Conservation (phyloP, 192 early-diverging fungal species). For the Kickxella alabastrina region DNA sequence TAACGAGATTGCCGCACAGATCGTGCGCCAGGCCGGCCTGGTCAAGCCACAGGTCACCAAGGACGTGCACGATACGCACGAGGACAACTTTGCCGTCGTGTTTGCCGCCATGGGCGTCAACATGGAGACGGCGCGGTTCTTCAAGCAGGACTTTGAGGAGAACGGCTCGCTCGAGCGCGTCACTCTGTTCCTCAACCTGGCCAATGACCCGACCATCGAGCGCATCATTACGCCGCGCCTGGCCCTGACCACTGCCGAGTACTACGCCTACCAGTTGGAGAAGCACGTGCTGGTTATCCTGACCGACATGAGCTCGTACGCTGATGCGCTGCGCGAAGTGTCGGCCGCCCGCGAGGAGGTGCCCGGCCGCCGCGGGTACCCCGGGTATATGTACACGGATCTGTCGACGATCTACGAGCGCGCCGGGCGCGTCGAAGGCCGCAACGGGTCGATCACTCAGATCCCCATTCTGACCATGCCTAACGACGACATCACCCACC, state of each 20-base stretch:
- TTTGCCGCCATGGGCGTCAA: slow-evolving; percentile 99
- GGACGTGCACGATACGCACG: slow-evolving; percentile 90
- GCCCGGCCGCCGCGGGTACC: slow-evolving; percentile 98
- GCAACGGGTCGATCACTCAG: slow-evolving; percentile 98
- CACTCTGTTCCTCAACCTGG: slow-evolving; percentile 98
- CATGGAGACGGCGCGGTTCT: slow-evolving; percentile 99
- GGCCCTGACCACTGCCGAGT: slow-evolving; percentile 97
- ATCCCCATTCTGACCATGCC: slow-evolving; percentile 99
- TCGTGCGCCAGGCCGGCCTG: slow-evolving; percentile 97
- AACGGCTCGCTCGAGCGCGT: slow-evolving; percentile 98
- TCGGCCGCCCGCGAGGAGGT: slow-evolving; percentile 99
- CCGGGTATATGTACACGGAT: slow-evolving; percentile 99
- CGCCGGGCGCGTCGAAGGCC: slow-evolving; percentile 93
- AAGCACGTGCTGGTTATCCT: slow-evolving; percentile 99
- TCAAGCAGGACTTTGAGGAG: slow-evolving; percentile 99
- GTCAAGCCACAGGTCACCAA: slow-evolving; percentile 87
- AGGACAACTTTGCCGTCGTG: slow-evolving; percentile 99
- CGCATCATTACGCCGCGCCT: slow-evolving; percentile 99
- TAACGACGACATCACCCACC: slow-evolving; percentile 99
- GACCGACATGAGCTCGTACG: slow-evolving; percentile 99
- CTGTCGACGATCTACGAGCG: slow-evolving; percentile 99
- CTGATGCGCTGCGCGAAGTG: slow-evolving; percentile 98
- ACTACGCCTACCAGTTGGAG: slow-evolving; percentile 98
- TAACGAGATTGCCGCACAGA: slow-evolving; percentile 99
- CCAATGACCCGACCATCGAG: slow-evolving; percentile 99